Evolutionary conservation across 1,284 basidiomycete genomes (phyloP), one percentile per base, ranked within the genome.

Genomic region (Meira nashicola): DNA sequence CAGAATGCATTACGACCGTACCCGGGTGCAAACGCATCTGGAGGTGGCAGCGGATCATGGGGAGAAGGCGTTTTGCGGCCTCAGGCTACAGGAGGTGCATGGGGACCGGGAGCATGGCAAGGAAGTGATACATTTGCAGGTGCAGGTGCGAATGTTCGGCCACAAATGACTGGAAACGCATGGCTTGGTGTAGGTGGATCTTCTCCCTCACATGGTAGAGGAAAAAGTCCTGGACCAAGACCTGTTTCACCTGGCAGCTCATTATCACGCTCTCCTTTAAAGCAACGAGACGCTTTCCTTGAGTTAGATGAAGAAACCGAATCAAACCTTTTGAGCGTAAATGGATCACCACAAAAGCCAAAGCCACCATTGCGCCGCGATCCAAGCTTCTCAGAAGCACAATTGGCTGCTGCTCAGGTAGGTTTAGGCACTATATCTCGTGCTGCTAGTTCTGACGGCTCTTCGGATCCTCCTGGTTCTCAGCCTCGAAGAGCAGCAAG

Each of bases 51-150:
- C 6, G 68, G 68, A 11, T 63, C 63, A 14, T 71, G 70, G 66
- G 68, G 70, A 4, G 70, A 72, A 47, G 64, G 66, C 15, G 70
- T 69, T 14, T 56, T 74, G 12, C 58, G 70, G 28, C 72, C 72
- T 21, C 72, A 74, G 58, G 62, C 70, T 62, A 74, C 72, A 7
- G 72, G 72, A 12, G 72, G 70, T 21, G 64, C 65, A 23, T 71
- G 70, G 70, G 72, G 67, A n/a, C 59, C 54, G 11, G 65, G 62
- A 21, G 59, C 60, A 39, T 61, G 62, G 12, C 65, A 65, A 19
- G 60, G 63, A 21, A 61, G 62, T 12, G 66, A 68, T 23, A 57
- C 65, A 7, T 33, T 33, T 33, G 28, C 28, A 33, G 28, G 28
- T 33, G 28, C 28, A 33, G 28, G 28, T 4, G 48, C 58, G 1